These are phyloP conservation scores for Saturnispora ahearnii DNA, from an alignment of 805 yeast species.

Conservation along the genomic window DNA sequence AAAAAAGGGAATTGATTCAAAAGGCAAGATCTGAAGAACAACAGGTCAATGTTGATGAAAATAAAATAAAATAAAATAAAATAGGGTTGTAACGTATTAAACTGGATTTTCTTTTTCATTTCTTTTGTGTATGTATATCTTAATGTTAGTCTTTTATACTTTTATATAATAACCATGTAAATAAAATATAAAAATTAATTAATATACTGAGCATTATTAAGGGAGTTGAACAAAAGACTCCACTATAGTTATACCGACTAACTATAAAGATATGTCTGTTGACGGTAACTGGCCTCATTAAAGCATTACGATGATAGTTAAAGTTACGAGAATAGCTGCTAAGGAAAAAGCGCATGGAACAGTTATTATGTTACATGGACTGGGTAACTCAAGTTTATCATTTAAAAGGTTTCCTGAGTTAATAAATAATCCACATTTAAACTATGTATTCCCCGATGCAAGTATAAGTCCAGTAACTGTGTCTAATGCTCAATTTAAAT, in stretches of 20 bases:
- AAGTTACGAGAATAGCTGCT: constrained; percentile 3
- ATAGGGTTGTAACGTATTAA: too few relatives aligned
- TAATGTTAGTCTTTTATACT: too few relatives aligned
- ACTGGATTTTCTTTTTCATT: too few relatives aligned
- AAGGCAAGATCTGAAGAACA: neutral
- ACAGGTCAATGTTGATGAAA: too few relatives aligned
- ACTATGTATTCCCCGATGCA: constrained; percentile 86
- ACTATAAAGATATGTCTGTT: neutral
- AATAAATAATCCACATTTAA: constrained; percentile 41
- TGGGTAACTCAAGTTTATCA: constrained; percentile 89
- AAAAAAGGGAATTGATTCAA: constrained; percentile 2
- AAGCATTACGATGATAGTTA: constrained; percentile 1
- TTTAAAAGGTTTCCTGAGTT: constrained; percentile 48
- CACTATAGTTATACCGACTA: neutral
- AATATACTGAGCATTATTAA: neutral
- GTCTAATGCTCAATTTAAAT: constrained; percentile 56
- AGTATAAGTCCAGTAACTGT: constrained; percentile 60
- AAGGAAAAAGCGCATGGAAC: constrained; percentile 19
- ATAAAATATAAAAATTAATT: neutral
- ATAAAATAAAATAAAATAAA: too few relatives aligned
- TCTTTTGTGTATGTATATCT: too few relatives aligned
- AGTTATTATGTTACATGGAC: constrained; percentile 73
- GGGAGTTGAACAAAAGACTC: neutral
- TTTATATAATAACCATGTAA: neutral
- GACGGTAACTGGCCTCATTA: neutral